Conservation (phyloP, 768 basidiomycete genomes). For the Lentinula detonsa region DNA sequence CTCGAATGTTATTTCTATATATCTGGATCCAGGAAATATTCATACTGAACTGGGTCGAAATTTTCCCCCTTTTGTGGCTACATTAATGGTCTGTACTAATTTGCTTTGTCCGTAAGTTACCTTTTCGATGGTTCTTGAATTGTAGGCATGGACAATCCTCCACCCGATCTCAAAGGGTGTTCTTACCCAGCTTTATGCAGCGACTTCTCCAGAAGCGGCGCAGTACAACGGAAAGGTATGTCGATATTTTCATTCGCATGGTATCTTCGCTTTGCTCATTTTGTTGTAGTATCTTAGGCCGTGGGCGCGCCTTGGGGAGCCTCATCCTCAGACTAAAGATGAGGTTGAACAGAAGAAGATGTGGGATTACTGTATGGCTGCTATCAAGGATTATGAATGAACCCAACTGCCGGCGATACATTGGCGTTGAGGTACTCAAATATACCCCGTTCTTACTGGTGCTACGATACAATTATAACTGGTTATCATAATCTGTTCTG, state of each 20-base stretch:
- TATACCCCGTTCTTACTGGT: too few species aligned
- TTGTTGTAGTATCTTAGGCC: neutral
- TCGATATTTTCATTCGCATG: neutral
- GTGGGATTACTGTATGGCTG: neutral
- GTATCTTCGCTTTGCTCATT: neutral
- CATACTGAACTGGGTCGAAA: constrained; percentile 19
- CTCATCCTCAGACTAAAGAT: neutral
- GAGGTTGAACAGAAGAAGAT: neutral
- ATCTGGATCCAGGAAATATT: constrained; percentile 35
- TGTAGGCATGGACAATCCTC: neutral
- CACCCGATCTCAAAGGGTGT: neutral
- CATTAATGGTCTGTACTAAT: neutral
- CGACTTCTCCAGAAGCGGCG: neutral
- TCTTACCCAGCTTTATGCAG: neutral
- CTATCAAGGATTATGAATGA: neutral
- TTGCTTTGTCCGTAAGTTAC: neutral
- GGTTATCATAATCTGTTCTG: too few species aligned
- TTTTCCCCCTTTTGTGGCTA: constrained; percentile 1
- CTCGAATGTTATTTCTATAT: constrained; percentile 32
- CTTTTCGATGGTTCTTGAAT: neutral
- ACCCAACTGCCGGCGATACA: neutral
- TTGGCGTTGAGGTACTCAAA: too few species aligned
- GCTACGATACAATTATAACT: too few species aligned
- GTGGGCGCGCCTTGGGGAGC: neutral
- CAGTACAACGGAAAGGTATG: neutral